Percentiles rank a stretch among this genome's conserved stretches.
Conservation (phyloP, 352 stramenopile genomes). For the Elongisporangium senticosum region DNA sequence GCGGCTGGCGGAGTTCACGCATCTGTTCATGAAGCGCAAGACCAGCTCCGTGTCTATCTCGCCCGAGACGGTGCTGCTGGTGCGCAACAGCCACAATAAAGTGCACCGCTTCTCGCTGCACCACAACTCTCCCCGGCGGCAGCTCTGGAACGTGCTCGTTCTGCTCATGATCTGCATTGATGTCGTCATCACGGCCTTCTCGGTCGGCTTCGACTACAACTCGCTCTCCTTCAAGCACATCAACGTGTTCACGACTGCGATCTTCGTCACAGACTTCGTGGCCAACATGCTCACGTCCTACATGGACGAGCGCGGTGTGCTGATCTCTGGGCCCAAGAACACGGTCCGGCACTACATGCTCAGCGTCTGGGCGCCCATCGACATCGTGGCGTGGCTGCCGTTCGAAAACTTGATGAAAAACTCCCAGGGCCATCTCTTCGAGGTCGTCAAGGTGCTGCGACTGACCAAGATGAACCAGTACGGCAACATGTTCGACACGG, state of each 20-base stretch:
- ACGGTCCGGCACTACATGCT: slow-evolving; percentile 46
- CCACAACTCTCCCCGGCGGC: slow-evolving; percentile 36
- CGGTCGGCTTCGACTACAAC: slow-evolving; percentile 40
- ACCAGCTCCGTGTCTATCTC: slow-evolving; percentile 14
- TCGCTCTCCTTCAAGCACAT: slow-evolving; percentile 16
- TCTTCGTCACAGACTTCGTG: slow-evolving; percentile 56
- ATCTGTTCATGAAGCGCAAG: slow-evolving; percentile 19
- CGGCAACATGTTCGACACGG: slow-evolving; percentile 41
- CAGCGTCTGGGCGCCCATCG: slow-evolving; percentile 45
- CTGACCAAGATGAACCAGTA: slow-evolving; percentile 68
- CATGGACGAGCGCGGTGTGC: slow-evolving; percentile 33
- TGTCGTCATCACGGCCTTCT: slow-evolving; percentile 43
- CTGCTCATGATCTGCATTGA: slow-evolving; percentile 51
- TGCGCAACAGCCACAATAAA: slow-evolving; percentile 21
- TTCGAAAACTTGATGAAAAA: slow-evolving; percentile 39
- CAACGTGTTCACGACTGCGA: slow-evolving; percentile 29
- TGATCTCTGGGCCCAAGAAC: slow-evolving; percentile 37
- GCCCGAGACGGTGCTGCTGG: slow-evolving; percentile 29
- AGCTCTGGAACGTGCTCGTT: slow-evolving; percentile 49
- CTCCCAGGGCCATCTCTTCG: slow-evolving; percentile 40
- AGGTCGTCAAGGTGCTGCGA: slow-evolving; percentile 57
- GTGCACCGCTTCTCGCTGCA: slow-evolving; percentile 39
- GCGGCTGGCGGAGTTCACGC: slow-evolving; percentile 4
- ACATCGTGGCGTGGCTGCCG: slow-evolving; percentile 69
- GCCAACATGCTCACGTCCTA: slow-evolving; percentile 54